Evolutionary conservation across 108 stramenopile species (phyloP).

Genomic region (Ochromonas danica): DNA sequence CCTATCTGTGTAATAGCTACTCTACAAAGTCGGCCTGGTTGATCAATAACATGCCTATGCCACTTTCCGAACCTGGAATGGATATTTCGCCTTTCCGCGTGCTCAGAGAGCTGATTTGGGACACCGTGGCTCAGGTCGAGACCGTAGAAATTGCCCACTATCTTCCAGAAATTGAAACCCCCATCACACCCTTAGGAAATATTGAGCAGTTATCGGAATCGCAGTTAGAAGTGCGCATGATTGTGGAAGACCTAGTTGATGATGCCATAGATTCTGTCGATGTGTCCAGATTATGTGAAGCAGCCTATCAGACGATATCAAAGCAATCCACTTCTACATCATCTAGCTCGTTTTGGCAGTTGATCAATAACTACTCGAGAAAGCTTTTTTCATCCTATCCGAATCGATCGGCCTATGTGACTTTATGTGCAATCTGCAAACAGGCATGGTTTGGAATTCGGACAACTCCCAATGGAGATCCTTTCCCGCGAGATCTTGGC

Average conservation of each 20-base stretch:
- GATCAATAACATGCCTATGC: background rate
- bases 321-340: constrained; percentile 5
- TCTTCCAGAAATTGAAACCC: background rate
- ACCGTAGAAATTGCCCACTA: constrained; percentile 1
- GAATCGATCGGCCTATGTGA: constrained; percentile 46
- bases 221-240: background rate
- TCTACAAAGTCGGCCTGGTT: constrained; percentile 27
- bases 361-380: background rate
- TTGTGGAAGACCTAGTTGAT: constrained; percentile 22
- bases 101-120: constrained; percentile 4
- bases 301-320: background rate
- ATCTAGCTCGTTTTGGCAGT: constrained; percentile 21
- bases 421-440: constrained; percentile 42
- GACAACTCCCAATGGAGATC: constrained; percentile 63
- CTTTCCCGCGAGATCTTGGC: constrained; percentile 47
- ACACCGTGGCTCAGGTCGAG: constrained; percentile 7
- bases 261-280: constrained; percentile 29
- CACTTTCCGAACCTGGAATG: background rate
- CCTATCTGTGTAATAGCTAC: constrained; percentile 5
- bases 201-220: background rate
- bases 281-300: background rate
- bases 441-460: constrained; percentile 65
- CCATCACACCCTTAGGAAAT: background rate
- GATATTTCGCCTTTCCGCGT: constrained; percentile 9
- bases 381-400: constrained; percentile 68